Evolutionary conservation across 768 basidiomycete species (phyloP), one percentile per base, ranked within the genome.

Genomic region (Rhizopogon roseolus): DNA sequence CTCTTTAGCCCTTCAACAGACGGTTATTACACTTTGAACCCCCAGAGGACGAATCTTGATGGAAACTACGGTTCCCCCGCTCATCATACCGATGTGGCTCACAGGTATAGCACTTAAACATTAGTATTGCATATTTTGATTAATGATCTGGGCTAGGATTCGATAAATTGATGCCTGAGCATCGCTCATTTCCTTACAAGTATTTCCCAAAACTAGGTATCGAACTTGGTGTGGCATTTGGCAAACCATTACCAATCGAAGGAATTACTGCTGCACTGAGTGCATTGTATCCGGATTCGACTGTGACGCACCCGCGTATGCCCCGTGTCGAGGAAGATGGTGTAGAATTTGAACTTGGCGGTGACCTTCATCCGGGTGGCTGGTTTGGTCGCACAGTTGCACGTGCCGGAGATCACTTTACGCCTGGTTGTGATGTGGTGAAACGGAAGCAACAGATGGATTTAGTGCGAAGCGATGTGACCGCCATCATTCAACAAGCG

Each of bases 11-110:
- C 17, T 27, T 16, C 32, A 36, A 29, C 16, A 39, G 29, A 2
- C 5, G 11, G 22, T 53, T 39, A 57, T 41, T 34, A 44, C 22
- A 42, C 42, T 27, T 9, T 43, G 9, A 27, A 42, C 22, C 53
- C 52, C 37, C 62, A 95, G 93, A 27, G 91, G 90, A 38, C 81
- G 93, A 25, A 88, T 97, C 34, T 65, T 98, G 41, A 93, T 86
- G 81, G 82, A 86, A 53, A 72, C 77, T 8, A 66, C 74, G 13
- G 62, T 73, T n/a, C 78, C 82, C 41, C 95, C 95, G 2, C 68
- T 84, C 19, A 82, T 97, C 54, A 86, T 98, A 57, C 95, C 95
- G 2, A 90, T 97, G 79, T 98, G 93, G 93, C 74, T 98, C 11
- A 86, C 88, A n/a, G 86, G 87, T 80, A 49, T n/a, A 73, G 54